Evolutionary conservation across 2,329 filamentous ascomycete genomes (phyloP).

Genomic region (Botrytis squamosa): DNA sequence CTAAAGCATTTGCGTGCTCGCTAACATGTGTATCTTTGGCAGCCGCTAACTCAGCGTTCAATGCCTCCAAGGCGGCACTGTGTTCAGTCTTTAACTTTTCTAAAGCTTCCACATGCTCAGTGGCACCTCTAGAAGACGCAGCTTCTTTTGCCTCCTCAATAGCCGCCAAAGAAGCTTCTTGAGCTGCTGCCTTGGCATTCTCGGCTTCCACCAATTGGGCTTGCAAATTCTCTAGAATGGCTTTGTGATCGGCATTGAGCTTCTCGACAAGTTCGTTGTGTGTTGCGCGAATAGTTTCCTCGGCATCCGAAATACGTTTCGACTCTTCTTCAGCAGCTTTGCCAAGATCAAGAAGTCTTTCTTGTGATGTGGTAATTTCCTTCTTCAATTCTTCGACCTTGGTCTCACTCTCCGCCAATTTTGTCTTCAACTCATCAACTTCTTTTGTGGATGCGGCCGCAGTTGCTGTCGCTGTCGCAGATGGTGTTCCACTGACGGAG

Average conservation of each 20-base stretch:
- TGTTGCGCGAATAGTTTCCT: slow-evolving; percentile 45
- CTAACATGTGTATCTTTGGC: slow-evolving; percentile 48
- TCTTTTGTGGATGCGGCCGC: slow-evolving; percentile 10
- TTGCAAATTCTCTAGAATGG: slow-evolving; percentile 33
- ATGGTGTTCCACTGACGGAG: slow-evolving; percentile 33
- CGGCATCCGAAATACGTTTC: slow-evolving; percentile 41
- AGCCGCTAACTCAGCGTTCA: slow-evolving; percentile 45
- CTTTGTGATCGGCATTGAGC: slow-evolving; percentile 33
- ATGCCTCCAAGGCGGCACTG: slow-evolving; percentile 29
- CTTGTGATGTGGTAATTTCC: slow-evolving; percentile 55
- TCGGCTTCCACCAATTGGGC: slow-evolving; percentile 36
- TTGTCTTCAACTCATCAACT: slow-evolving; percentile 59
- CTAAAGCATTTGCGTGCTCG: slow-evolving; percentile 28
- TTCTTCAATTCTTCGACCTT: slow-evolving; percentile 57
- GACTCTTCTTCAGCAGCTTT: slow-evolving; percentile 49
- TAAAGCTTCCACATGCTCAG: slow-evolving; percentile 45
- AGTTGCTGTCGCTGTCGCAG: slow-evolving; percentile 12
- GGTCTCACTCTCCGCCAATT: slow-evolving; percentile 56
- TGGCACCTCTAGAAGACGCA: slow-evolving; percentile 31
- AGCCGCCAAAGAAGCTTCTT: slow-evolving; percentile 35
- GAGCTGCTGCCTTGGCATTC: slow-evolving; percentile 26
- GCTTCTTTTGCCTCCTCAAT: slow-evolving; percentile 37
- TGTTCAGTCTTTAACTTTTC: slow-evolving; percentile 41
- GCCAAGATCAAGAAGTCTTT: slow-evolving; percentile 54
- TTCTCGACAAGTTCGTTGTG: slow-evolving; percentile 49